Evolutionary conservation across 805 yeast species (phyloP).

Genomic region (Kazachstania viticola): DNA sequence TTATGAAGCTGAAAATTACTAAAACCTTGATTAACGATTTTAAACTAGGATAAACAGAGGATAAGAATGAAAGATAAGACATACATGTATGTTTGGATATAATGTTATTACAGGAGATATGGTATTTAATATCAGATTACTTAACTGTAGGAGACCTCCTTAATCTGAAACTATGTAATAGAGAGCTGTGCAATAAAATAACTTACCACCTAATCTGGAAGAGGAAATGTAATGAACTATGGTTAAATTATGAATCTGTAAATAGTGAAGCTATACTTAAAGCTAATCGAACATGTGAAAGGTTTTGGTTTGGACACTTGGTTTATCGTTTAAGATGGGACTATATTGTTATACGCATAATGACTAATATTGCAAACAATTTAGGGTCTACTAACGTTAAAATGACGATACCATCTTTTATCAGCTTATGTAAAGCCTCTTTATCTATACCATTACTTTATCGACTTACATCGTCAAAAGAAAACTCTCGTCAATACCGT

Average conservation of each 20-base stretch:
- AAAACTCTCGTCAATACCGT: no score
- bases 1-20: no score
- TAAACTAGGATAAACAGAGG: no score
- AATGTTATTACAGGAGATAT: slow-evolving; percentile 9
- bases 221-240: slow-evolving; percentile 7
- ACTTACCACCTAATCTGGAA: slow-evolving; percentile 9
- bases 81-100: no score
- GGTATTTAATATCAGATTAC: slow-evolving; percentile 8
- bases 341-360: neutral
- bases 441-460: neutral
- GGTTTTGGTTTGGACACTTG: neutral
- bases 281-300: no score
- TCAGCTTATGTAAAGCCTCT: no score
- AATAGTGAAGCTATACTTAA: no score
- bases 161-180: slow-evolving; percentile 6
- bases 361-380: neutral
- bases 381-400: no score
- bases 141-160: slow-evolving; percentile 7
- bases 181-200: slow-evolving; percentile 4
- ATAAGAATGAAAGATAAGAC: no score
- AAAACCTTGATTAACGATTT: no score
- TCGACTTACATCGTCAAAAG: neutral
- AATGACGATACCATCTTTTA: no score
- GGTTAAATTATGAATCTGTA: slow-evolving; percentile 6
- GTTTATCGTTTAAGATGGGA: neutral